These are phyloP conservation scores for Rhodotorula sp. DNA, from an alignment of 1,284 basidiomycete species.

Conservation along the genomic window DNA sequence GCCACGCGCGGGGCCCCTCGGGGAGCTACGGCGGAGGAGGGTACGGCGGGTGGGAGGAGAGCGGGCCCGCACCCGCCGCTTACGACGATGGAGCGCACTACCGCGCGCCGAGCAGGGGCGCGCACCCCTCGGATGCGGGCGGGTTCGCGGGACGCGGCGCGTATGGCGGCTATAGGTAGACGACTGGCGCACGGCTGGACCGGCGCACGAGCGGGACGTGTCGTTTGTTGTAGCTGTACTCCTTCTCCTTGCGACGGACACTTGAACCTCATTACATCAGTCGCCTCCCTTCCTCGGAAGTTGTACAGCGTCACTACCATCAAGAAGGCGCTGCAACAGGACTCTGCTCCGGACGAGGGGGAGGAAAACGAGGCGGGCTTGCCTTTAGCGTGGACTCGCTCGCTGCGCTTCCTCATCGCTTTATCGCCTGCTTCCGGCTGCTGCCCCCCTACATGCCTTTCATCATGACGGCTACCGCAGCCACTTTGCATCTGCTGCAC, in stretches of 20 bases:
- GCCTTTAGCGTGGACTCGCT: too few species aligned
- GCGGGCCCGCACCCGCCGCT: not conserved
- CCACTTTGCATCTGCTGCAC: too few species aligned
- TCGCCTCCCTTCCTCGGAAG: too few species aligned
- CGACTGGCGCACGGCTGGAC: not conserved
- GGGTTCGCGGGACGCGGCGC: not conserved
- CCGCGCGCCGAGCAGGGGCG: not conserved
- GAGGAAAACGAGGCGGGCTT: too few species aligned
- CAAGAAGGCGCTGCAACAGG: too few species aligned
- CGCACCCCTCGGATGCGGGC: not conserved
- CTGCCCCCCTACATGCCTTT: too few species aligned
- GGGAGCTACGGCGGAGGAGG: not conserved
- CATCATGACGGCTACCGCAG: too few species aligned
- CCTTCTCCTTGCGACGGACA: not conserved
- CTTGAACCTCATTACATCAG: not conserved
- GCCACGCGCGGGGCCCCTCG: not conserved
- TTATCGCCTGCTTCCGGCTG: too few species aligned
- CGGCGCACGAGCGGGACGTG: too few species aligned
- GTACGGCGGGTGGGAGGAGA: conserved; percentile 23
- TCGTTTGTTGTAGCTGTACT: not conserved
- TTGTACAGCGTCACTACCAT: not conserved
- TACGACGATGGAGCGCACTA: not conserved
- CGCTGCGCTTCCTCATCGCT: too few species aligned
- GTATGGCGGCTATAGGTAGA: not conserved
- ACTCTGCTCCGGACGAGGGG: too few species aligned